These are phyloP conservation scores for Phytopythium boreale DNA, from an alignment of 352 stramenopile genomes.

Conservation along the genomic window DNA sequence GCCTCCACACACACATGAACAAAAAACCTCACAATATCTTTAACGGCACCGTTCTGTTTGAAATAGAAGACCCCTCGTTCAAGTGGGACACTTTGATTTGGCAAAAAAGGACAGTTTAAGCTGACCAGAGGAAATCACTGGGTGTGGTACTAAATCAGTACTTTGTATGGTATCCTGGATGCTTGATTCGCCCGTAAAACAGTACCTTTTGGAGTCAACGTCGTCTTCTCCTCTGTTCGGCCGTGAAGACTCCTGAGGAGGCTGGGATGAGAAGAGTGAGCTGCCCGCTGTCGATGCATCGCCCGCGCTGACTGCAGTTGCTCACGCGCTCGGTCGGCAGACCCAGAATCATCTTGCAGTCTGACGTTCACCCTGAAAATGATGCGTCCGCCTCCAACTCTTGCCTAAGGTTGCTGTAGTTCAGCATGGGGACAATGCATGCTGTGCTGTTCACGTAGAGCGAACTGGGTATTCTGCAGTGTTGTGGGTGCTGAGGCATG, in stretches of 20 bases:
- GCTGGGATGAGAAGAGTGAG: not conserved
- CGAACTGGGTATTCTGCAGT: too few species aligned
- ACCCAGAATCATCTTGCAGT: too few species aligned
- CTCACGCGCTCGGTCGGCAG: not conserved
- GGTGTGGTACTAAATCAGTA: too few species aligned
- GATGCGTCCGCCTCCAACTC: not conserved
- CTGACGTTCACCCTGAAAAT: not conserved
- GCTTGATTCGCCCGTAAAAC: too few species aligned
- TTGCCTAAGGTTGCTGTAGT: not conserved
- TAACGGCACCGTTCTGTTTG: not conserved
- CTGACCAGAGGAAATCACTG: too few species aligned
- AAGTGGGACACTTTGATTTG: not conserved
- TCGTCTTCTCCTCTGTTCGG: not conserved
- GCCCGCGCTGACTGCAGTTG: not conserved
- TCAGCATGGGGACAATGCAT: too few species aligned
- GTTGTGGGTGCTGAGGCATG: not conserved
- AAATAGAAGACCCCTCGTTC: not conserved
- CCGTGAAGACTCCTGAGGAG: not conserved
- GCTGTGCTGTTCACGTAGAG: too few species aligned
- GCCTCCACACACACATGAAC: not conserved
- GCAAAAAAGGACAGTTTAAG: too few species aligned
- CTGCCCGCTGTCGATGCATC: not conserved
- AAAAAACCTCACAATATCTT: constrained; percentile 3
- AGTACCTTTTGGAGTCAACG: not conserved
- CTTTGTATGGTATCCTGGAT: not conserved